phyloP scores from a whole-genome alignment of 257 asterid species.

The Solanum sejunctum region DNA sequence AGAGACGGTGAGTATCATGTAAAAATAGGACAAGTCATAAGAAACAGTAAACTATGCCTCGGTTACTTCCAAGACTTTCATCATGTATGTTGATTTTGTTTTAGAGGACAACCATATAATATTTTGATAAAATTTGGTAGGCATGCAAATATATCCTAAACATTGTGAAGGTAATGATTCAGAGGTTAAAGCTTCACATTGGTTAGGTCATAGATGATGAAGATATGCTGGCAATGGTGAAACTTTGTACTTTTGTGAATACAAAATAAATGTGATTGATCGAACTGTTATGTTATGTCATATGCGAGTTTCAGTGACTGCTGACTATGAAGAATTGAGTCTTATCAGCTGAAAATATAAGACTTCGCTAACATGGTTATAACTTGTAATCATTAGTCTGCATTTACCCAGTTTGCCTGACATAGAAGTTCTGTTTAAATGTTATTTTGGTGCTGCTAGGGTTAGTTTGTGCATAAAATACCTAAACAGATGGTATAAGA shows the following conservation, averaged over 20 bases:
- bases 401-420: background rate
- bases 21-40: background rate
- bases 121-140: background rate
- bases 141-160: background rate
- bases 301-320: background rate
- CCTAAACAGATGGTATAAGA: too few species aligned
- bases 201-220: background rate
- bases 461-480: background rate
- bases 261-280: background rate
- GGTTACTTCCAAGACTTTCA: background rate
- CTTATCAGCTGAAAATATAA: background rate
- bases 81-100: background rate
- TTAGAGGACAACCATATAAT: background rate
- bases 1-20: constrained; percentile 61
- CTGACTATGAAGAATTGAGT: background rate
- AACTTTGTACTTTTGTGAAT: background rate
- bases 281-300: background rate
- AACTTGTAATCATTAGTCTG: background rate
- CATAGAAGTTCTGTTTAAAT: background rate
- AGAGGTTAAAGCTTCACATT: background rate
- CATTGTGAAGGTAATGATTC: background rate
- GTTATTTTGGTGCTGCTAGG: background rate
- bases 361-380: background rate
- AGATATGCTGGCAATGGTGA: background rate
- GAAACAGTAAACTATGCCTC: background rate